Base-by-base conservation (phyloP, 2,329 filamentous ascomycete species). In the Exophiala phaeomuriformis region DNA sequence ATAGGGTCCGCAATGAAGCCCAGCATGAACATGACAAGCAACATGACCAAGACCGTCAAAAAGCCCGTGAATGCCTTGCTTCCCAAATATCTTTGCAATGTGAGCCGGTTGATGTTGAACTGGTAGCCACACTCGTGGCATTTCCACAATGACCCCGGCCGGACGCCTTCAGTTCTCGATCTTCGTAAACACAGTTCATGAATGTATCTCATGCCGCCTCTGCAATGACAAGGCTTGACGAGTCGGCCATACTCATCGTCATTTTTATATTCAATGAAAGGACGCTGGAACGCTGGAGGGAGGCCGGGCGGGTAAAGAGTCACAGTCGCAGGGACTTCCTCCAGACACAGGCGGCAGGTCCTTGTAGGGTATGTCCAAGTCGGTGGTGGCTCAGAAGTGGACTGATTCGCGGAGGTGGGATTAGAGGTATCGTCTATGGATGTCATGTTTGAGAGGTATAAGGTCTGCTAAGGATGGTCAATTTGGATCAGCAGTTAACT, bases 1-100 rank as follows among this genome's bases (percentile, higher is more conserved):
- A 97, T 88, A 1, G 90, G 90, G 69, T 97, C 90, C 55, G 90
- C 91, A 61, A 97, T 72, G 64, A 96, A 97, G 40, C 93, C 93
- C 52, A 97, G 81, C 0, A 88, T 37, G 65, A 95, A 97, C 29
- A 95, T 77, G 48, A 84, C 78, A 41, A 83, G 57, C 35, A 89
- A 53, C 60, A 96, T 79, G 58, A 95, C 85, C 19, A 76, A 47
- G 2, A 88, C 61, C 0, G 91, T 96, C 62, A 97, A 73, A 1
- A 72, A 66, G 31, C 88, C 72, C 65, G 94, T 86, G 3, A 85
- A 76, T 51, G 79, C 68, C 61, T 77, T 77, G 72, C 83, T 87
- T 66, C 79, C 81, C 47, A 90, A 74, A 71, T 83, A 61, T 36
- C 47, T 61, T 40, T 62, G 60, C 28, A 60, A 12, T 5, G 58